Evolutionary conservation across 129 eudicot species (phyloP).

Genomic region (Helianthus tuberosus): DNA sequence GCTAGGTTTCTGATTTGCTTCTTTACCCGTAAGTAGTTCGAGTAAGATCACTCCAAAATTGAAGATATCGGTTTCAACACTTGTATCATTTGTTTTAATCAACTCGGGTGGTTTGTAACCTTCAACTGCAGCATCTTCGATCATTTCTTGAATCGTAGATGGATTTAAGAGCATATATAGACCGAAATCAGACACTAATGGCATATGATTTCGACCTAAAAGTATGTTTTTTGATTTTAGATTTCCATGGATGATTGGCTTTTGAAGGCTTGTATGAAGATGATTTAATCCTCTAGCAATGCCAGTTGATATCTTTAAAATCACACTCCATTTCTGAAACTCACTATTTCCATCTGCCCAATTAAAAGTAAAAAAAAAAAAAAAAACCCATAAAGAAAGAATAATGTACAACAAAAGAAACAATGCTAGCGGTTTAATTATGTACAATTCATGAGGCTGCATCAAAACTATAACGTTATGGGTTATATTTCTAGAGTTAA

Average conservation of each 20-base stretch:
- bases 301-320: constrained; percentile 61
- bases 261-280: constrained; percentile 68
- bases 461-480: too few relatives aligned
- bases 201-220: constrained; percentile 53
- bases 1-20: constrained; percentile 54
- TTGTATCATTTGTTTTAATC: constrained; percentile 64
- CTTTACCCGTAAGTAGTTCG: constrained; percentile 68
- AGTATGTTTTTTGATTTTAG: constrained; percentile 78
- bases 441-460: too few relatives aligned
- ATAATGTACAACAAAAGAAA: not conserved
- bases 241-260: constrained; percentile 87
- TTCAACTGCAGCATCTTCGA: constrained; percentile 67
- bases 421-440: not conserved
- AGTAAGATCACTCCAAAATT: constrained; percentile 82
- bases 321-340: constrained; percentile 69
- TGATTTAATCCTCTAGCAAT: constrained; percentile 64
- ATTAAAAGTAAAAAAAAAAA: not conserved
- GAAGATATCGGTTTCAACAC: constrained; percentile 66
- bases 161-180: constrained; percentile 70
- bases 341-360: constrained; percentile 69
- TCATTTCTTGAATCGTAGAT: constrained; percentile 71
- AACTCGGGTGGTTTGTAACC: constrained; percentile 92
- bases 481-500: too few relatives aligned
- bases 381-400: not conserved
- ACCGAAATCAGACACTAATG: constrained; percentile 77